Evolutionary conservation across 1,284 basidiomycete species (phyloP).

Genomic region (Ganoderma boninense): DNA sequence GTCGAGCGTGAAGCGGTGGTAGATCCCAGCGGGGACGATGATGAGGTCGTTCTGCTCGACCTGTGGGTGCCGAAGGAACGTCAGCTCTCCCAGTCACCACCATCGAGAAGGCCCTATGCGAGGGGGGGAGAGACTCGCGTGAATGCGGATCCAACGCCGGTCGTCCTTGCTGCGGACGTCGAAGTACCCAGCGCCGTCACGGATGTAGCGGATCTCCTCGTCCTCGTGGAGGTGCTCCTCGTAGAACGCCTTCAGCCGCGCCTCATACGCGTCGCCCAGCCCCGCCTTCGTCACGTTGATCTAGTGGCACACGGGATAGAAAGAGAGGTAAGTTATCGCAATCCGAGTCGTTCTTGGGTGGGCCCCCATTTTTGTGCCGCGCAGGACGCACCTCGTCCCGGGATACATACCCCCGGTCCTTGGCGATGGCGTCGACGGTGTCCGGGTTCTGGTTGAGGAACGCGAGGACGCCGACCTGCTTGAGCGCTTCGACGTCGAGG

Average conservation of each 20-base stretch:
- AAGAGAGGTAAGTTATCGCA: no score
- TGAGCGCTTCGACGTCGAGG: constrained; percentile 5
- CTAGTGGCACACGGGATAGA: no score
- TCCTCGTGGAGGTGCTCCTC: constrained; percentile 84
- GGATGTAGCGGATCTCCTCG: constrained; percentile 89
- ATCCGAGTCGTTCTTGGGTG: no score
- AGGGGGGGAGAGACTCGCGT: not conserved
- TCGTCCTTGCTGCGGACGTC: constrained; percentile 74
- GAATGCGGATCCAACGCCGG: constrained; percentile 3
- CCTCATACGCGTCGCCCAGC: constrained; percentile 6
- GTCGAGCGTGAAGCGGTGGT: constrained; percentile 89
- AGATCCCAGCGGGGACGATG: constrained; percentile 81
- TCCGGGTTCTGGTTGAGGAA: constrained; percentile 1
- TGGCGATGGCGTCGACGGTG: constrained; percentile 2
- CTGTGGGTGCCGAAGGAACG: not conserved
- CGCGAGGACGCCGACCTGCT: constrained; percentile 7
- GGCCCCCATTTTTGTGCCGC: not conserved
- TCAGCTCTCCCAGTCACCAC: no score
- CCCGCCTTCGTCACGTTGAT: constrained; percentile 3
- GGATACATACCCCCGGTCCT: not conserved
- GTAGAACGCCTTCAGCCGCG: constrained; percentile 5
- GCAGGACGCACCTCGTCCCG: not conserved
- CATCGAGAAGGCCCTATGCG: no score
- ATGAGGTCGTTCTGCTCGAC: constrained; percentile 77
- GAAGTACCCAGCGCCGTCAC: constrained; percentile 86